A percentile compares a stretch with the other conserved stretches of the same genome.
Evolutionary conservation across 331 rosid genomes (phyloP).

Genomic region (Malus hybrid): DNA sequence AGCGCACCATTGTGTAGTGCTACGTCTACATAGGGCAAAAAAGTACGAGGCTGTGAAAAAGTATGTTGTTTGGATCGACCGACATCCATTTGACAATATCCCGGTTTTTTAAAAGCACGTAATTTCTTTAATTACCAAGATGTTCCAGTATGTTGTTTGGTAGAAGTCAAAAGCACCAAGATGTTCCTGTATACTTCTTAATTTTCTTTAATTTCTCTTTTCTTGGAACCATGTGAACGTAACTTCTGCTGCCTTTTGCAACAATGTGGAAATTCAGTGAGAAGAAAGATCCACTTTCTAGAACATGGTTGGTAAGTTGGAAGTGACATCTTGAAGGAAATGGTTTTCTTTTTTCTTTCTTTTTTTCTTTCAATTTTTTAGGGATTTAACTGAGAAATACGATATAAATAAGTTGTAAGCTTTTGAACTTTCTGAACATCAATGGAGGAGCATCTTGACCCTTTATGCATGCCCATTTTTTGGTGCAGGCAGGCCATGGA

Average conservation of each 20-base stretch:
- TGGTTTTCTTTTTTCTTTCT: no score
- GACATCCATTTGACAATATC: background rate
- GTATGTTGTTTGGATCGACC: background rate
- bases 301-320: background rate
- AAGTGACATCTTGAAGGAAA: background rate
- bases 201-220: background rate
- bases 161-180: background rate
- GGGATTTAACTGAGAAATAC: background rate
- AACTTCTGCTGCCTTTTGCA: background rate
- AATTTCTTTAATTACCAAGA: no score
- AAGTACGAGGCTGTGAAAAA: background rate
- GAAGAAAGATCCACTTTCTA: background rate
- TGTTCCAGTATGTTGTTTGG: no score
- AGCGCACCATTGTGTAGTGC: background rate
- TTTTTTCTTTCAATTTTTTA: no score
- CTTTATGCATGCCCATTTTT: background rate
- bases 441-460: constrained; percentile 38
- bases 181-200: background rate
- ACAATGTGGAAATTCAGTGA: background rate
- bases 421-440: constrained; percentile 8
- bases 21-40: background rate
- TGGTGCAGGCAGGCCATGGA: background rate
- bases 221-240: background rate
- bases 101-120: background rate
- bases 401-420: background rate